Evolutionary conservation across 1,284 basidiomycete genomes (phyloP).

Genomic region (Afroboletus lepidellus): DNA sequence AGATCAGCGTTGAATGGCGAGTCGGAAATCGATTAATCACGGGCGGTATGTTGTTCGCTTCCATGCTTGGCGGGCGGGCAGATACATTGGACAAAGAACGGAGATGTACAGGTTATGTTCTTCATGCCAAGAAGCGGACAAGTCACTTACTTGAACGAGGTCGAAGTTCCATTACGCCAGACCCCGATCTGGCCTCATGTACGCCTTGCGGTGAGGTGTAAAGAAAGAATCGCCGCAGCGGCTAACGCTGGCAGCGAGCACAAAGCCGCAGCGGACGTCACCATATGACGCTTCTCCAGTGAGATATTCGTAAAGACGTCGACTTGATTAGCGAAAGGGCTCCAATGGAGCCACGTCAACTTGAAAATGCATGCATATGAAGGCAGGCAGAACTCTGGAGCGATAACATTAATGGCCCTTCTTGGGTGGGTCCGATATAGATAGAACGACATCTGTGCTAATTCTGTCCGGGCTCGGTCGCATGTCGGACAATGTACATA

Average conservation of each 20-base stretch:
- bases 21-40: background rate
- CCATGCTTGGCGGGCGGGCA: background rate
- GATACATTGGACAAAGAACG: background rate
- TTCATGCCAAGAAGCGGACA: constrained; percentile 1
- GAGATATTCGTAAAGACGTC: too few relatives aligned
- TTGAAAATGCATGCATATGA: background rate
- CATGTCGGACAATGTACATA: too few relatives aligned
- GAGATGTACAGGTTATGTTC: background rate
- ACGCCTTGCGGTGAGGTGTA: background rate
- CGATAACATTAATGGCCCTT: too few relatives aligned
- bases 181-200: constrained; percentile 9
- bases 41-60: background rate
- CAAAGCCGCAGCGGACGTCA: background rate
- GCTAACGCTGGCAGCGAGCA: background rate
- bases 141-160: background rate
- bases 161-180: constrained; percentile 19
- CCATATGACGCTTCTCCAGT: too few relatives aligned
- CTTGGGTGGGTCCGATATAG: too few relatives aligned
- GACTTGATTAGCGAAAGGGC: too few relatives aligned
- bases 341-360: too few relatives aligned
- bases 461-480: too few relatives aligned
- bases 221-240: background rate
- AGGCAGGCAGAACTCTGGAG: too few relatives aligned
- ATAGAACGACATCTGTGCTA: too few relatives aligned
- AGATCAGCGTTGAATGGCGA: too few relatives aligned